A percentile compares a stretch with the other conserved stretches of the same genome.
Evolutionary conservation across 805 yeast genomes (phyloP).

Genomic region (Pichia paraexigua): DNA sequence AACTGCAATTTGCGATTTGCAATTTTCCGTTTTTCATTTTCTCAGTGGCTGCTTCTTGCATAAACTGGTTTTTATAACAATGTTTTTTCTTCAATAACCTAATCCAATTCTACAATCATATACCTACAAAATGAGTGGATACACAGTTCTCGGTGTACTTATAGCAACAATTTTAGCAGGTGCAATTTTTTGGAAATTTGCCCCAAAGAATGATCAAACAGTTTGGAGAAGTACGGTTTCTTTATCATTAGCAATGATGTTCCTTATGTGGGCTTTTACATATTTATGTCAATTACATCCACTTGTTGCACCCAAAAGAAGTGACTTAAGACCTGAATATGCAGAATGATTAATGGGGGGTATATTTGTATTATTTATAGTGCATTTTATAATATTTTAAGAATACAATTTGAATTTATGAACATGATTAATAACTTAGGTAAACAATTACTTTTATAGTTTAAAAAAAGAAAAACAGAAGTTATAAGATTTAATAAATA

Average conservation of each 20-base stretch:
- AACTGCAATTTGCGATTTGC: neutral
- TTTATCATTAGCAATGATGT: conserved; percentile 58
- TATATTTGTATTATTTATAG: neutral
- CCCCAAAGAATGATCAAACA: conserved; percentile 77
- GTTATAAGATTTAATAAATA: no score
- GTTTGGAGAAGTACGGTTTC: conserved; percentile 71
- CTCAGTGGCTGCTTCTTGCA: neutral
- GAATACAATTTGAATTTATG: neutral
- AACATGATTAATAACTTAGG: neutral
- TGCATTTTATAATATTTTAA: neutral
- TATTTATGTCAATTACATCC: conserved; percentile 86
- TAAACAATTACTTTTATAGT: no score
- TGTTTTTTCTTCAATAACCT: neutral
- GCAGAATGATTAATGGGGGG: conserved; percentile 25
- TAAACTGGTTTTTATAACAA: neutral
- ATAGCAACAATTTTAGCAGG: conserved; percentile 50
- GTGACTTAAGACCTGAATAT: conserved; percentile 81
- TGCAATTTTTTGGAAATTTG: conserved; percentile 70
- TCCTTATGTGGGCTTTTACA: conserved; percentile 71
- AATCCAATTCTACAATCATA: neutral
- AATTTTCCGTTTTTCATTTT: neutral
- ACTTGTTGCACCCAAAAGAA: conserved; percentile 79
- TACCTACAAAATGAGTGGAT: conserved; percentile 8
- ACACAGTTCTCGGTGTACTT: conserved; percentile 25
- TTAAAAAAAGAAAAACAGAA: no score